A percentile compares a stretch with the other conserved stretches of the same genome.
phyloP scores from a whole-genome alignment of 2,329 filamentous ascomycete species.

The Talaromyces rugulosus region DNA sequence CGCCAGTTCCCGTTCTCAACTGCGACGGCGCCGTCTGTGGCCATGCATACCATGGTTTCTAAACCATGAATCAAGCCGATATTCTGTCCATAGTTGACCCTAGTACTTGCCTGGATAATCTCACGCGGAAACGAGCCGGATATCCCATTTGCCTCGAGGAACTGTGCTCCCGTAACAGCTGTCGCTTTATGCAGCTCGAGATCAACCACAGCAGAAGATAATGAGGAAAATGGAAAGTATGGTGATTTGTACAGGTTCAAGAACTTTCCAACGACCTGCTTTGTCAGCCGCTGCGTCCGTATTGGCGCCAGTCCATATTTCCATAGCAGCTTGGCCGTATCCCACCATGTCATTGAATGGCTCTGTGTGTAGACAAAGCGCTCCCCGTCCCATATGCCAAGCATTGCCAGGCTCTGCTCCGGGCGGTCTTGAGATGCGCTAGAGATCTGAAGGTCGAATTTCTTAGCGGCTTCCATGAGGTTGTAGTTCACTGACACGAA shows the following conservation, averaged over 20 bases:
- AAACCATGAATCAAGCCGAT: slow-evolving; percentile 80
- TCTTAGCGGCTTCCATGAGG: slow-evolving; percentile 65
- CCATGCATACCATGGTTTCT: slow-evolving; percentile 88
- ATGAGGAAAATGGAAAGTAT: slow-evolving; percentile 75
- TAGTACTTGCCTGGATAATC: slow-evolving; percentile 82
- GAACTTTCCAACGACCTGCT: slow-evolving; percentile 67
- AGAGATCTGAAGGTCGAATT: slow-evolving; percentile 64
- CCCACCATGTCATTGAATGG: slow-evolving; percentile 69
- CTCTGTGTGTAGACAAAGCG: slow-evolving; percentile 66
- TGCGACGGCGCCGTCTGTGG: slow-evolving; percentile 75
- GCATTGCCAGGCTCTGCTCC: slow-evolving; percentile 43
- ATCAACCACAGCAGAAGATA: slow-evolving; percentile 64
- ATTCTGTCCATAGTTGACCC: slow-evolving; percentile 94
- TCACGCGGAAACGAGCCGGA: slow-evolving; percentile 66
- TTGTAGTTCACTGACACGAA: slow-evolving; percentile 85
- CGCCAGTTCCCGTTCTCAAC: slow-evolving; percentile 87
- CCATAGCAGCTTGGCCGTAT: slow-evolving; percentile 74
- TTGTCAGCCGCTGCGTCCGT: slow-evolving; percentile 67
- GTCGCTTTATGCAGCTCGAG: slow-evolving; percentile 65
- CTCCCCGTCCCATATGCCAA: slow-evolving; percentile 82
- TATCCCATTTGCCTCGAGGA: slow-evolving; percentile 65
- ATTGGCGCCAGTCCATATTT: slow-evolving; percentile 78
- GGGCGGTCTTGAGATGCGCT: slow-evolving; percentile 46
- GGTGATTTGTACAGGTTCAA: slow-evolving; percentile 75
- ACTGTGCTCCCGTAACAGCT: slow-evolving; percentile 67